Conservation (phyloP, 805 yeast genomes). For the Yamadazyma insecticola region DNA sequence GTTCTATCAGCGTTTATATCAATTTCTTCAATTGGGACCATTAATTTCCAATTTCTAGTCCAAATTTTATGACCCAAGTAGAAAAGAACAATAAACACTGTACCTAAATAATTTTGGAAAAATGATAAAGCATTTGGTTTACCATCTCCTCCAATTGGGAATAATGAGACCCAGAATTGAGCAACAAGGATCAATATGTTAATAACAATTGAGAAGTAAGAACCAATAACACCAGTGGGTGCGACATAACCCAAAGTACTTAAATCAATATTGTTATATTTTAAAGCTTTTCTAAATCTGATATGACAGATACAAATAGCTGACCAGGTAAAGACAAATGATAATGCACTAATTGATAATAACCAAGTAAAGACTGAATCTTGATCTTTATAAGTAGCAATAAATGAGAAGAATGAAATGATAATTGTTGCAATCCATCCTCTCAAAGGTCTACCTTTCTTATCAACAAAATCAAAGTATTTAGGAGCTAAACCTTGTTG, state of each 20-base stretch:
- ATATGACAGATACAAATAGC: slow-evolving; percentile 37
- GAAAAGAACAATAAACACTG: slow-evolving; percentile 25
- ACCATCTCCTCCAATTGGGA: slow-evolving; percentile 26
- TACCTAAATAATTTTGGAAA: slow-evolving; percentile 32
- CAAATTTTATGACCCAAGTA: slow-evolving; percentile 30
- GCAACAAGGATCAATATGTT: slow-evolving; percentile 33
- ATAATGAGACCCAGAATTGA: slow-evolving; percentile 43
- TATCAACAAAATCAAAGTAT: slow-evolving; percentile 37
- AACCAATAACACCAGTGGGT: slow-evolving; percentile 38
- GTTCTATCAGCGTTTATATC: slow-evolving; percentile 27
- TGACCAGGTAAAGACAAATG: slow-evolving; percentile 41
- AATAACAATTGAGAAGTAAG: slow-evolving; percentile 28
- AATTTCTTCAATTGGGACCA: slow-evolving; percentile 22
- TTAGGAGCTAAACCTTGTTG: slow-evolving; percentile 40
- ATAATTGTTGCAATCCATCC: slow-evolving; percentile 31
- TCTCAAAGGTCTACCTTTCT: slow-evolving; percentile 37
- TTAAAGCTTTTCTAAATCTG: slow-evolving; percentile 37
- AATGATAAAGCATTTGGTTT: slow-evolving; percentile 24
- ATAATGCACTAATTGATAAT: slow-evolving; percentile 38
- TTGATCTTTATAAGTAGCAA: slow-evolving; percentile 37
- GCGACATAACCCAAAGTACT: slow-evolving; percentile 31
- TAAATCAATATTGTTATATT: slow-evolving; percentile 21
- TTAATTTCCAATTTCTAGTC: slow-evolving; percentile 26
- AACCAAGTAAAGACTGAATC: slow-evolving; percentile 39
- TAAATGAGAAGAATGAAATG: slow-evolving; percentile 34